Conservation (phyloP, 768 basidiomycete genomes). For the Pulveroboletus sp. region DNA sequence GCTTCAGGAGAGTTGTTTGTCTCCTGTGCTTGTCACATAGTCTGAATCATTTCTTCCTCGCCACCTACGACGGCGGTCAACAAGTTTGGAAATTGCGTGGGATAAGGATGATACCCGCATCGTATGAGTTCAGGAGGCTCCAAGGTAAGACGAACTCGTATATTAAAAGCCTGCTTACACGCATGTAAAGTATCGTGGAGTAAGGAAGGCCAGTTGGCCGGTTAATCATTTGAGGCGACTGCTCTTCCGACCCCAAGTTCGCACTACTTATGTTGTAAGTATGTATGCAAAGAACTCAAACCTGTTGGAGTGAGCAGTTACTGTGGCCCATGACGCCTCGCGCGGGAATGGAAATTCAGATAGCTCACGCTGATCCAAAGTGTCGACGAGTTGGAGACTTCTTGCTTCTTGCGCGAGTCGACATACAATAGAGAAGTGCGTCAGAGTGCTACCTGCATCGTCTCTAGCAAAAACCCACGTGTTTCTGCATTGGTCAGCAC, state of each 20-base stretch:
- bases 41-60: slow-evolving; percentile 2
- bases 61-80: not conserved
- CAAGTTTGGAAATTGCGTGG: not conserved
- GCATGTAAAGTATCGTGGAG: no score
- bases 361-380: not conserved
- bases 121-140: slow-evolving; percentile 2
- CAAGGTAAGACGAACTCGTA: slow-evolving; percentile 6
- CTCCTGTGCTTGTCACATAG: not conserved
- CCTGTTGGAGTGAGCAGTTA: not conserved
- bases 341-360: not conserved
- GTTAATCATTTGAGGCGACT: not conserved
- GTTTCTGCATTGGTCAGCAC: not conserved
- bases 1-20: not conserved
- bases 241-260: no score
- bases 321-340: not conserved
- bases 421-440: no score
- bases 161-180: not conserved
- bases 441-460: not conserved
- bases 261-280: no score
- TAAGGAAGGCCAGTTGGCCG: not conserved
- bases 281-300: not conserved
- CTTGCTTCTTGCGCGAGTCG: no score
- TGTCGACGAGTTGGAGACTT: no score
- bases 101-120: not conserved
- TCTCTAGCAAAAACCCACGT: not conserved